Evolutionary conservation across 2,329 filamentous ascomycete species (phyloP).

Genomic region (Peltaster fructicola): DNA sequence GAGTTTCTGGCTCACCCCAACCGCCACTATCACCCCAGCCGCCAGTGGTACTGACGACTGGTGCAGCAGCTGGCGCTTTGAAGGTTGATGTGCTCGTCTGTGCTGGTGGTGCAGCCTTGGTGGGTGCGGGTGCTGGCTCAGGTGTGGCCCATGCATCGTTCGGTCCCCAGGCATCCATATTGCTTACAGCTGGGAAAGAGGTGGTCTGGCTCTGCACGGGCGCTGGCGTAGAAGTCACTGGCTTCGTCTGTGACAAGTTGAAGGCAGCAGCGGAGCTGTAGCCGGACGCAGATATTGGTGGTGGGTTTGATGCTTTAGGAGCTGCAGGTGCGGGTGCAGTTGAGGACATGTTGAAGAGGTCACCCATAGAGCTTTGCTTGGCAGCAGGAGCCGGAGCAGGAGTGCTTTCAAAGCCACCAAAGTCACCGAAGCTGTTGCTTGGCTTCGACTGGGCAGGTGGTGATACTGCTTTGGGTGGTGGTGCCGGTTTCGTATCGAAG

Average conservation of each 20-base stretch:
- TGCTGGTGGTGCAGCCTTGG: slow-evolving; percentile 17
- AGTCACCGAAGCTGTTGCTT: slow-evolving; percentile 33
- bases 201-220: slow-evolving; percentile 14
- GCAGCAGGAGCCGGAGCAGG: slow-evolving; percentile 35
- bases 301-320: slow-evolving; percentile 17
- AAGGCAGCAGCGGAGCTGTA: slow-evolving; percentile 38
- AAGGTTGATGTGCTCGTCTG: slow-evolving; percentile 27
- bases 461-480: slow-evolving; percentile 20
- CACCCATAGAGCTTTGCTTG: slow-evolving; percentile 43
- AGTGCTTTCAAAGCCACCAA: slow-evolving; percentile 46
- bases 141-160: slow-evolving; percentile 66
- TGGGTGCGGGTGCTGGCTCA: slow-evolving; percentile 25
- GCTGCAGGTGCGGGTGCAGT: slow-evolving; percentile 21
- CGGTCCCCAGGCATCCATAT: slow-evolving; percentile 64
- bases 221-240: slow-evolving; percentile 23
- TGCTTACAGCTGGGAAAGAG: slow-evolving; percentile 8
- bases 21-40: too few species aligned
- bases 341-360: slow-evolving; percentile 61
- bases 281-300: slow-evolving; percentile 17
- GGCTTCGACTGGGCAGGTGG: slow-evolving; percentile 16
- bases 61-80: slow-evolving; percentile 17
- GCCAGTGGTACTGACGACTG: slow-evolving; percentile 14
- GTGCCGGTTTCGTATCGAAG: slow-evolving; percentile 49
- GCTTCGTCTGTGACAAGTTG: slow-evolving; percentile 45
- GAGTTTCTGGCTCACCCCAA: too few species aligned